Percentiles rank a stretch among this genome's conserved stretches.
These are phyloP conservation scores for Boechera retrofracta DNA, from an alignment of 345 rosid species.

Conservation along the genomic window DNA sequence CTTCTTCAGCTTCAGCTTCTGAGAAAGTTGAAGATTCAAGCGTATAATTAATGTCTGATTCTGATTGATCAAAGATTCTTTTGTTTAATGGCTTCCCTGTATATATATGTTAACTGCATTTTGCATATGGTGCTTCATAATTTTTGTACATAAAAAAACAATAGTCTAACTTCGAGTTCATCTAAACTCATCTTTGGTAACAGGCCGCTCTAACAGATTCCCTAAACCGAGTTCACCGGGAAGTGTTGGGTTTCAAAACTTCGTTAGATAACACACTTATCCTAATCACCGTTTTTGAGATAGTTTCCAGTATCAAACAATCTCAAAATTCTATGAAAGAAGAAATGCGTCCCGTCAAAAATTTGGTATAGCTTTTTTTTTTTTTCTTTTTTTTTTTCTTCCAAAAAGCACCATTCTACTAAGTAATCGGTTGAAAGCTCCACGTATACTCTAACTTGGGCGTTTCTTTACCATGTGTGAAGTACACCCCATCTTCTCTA, in stretches of 20 bases:
- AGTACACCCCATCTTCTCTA: no score
- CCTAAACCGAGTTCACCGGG: background rate
- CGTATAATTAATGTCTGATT: constrained; percentile 50
- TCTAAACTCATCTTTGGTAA: background rate
- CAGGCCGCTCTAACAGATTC: background rate
- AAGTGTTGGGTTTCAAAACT: constrained; percentile 5
- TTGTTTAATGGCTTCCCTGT: constrained; percentile 23
- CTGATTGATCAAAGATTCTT: constrained; percentile 24
- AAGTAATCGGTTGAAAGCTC: no score
- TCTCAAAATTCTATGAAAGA: background rate
- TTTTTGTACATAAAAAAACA: constrained; percentile 23
- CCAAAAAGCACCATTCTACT: no score
- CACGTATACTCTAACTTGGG: no score
- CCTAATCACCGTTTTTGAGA: background rate
- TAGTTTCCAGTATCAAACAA: background rate
- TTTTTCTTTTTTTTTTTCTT: no score
- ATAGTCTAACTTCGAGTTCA: background rate
- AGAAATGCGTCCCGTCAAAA: no score
- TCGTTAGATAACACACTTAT: background rate
- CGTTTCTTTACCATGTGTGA: no score
- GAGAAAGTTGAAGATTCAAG: constrained; percentile 59
- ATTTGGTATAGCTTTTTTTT: no score
- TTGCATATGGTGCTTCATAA: constrained; percentile 10
- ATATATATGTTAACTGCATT: constrained; percentile 19
- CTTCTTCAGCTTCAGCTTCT: constrained; percentile 30